Conservation (phyloP, 2,329 filamentous ascomycete genomes). For the Lecanicillium sp. region DNA sequence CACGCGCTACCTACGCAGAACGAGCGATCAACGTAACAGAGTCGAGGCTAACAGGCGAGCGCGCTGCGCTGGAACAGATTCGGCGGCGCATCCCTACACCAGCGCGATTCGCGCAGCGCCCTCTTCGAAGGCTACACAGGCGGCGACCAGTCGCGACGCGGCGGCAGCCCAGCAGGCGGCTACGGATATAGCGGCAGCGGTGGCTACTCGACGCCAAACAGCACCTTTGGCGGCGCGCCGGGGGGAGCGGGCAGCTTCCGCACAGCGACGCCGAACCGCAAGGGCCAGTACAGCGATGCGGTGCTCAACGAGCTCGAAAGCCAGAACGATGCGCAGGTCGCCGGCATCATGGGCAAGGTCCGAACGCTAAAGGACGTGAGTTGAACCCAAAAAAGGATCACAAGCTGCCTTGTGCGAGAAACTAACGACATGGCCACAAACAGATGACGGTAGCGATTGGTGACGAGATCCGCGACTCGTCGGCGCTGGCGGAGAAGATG, state of each 20-base stretch:
- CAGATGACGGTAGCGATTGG: conserved; percentile 90
- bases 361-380: conserved; percentile 80
- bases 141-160: conserved; percentile 33
- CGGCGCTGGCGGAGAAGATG: conserved; percentile 86
- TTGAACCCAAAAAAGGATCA: no score
- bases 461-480: conserved; percentile 87
- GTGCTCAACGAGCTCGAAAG: conserved; percentile 90
- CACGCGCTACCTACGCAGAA: no score
- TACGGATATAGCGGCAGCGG: conserved; percentile 26
- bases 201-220: conserved; percentile 4
- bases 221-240: conserved; percentile 6
- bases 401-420: background rate
- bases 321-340: conserved; percentile 86
- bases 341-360: conserved; percentile 87
- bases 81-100: conserved; percentile 60
- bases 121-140: conserved; percentile 70
- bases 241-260: conserved; percentile 38
- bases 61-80: conserved; percentile 42
- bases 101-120: conserved; percentile 63
- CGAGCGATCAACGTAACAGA: no score
- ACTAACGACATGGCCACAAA: background rate
- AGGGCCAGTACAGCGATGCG: conserved; percentile 86
- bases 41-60: background rate
- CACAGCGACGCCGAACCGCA: conserved; percentile 64
- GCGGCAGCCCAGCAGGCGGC: conserved; percentile 27